Base-by-base conservation (phyloP, 208 protist species). In the Leishmania major region DNA sequence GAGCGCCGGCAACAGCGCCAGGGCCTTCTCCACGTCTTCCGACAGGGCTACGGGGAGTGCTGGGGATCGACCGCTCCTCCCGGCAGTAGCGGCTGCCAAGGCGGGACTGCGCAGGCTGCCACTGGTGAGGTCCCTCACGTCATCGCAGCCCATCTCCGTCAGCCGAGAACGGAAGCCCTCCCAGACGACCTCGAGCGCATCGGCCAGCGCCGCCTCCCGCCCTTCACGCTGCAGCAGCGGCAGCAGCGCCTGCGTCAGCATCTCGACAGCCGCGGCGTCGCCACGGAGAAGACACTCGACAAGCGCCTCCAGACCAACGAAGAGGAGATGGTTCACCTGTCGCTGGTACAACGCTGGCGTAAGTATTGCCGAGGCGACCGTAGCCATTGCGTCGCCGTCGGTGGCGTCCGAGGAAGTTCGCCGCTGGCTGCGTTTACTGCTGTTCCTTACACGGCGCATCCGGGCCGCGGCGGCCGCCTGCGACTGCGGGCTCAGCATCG, bases 1-100 rank as follows among this genome's bases (percentile, higher is more conserved):
- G 17, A 90, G 79, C 43, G 86, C 35, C 3, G 87, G 81, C 64
- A 90, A 83, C 78, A 86, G 66, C 75, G 88, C 84, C n/a, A 93
- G 81, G 19, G 87, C 82, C 22, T 76, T 71, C 73, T 91, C 87
- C 72, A 90, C 82, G 35, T 73, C 78, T 6, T 59, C 62, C 17
- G 84, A 76, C 15, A 49, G 31, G 47, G 22, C 51, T 28, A 45
- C 66, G 31, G 47, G 53, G 15, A 15, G 31, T 43, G 47, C 57
- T 15, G 47, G 55, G 49, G 75, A 51, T 49, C 55, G 70, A 47
- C 57, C 55, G 5, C 35, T 57, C 25, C 37, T n/a, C 28, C 35
- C 53, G 53, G 40, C 35, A 53, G 40, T 57, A 49, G 40, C 15
- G 67, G 17, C 13, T n/a, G 25, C 53, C 53, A 35, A n/a, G 35